Percentiles rank a stretch among this genome's conserved stretches.
Evolutionary conservation across 495 filamentous ascomycete genomes (phyloP).

Genomic region (Penicillium maclennaniae): DNA sequence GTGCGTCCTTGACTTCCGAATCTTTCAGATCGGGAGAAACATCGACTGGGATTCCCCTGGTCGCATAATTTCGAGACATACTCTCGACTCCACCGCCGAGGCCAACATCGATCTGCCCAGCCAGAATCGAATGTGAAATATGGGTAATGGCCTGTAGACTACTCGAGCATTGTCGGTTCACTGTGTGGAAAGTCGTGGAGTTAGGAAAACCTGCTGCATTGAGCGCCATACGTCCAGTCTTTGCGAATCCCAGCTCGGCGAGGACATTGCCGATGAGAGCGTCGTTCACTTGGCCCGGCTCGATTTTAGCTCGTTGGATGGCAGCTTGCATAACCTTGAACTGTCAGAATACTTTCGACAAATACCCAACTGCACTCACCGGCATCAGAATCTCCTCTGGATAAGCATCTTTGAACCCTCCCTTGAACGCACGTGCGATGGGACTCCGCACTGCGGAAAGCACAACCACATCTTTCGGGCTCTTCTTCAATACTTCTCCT

Average conservation of each 20-base stretch:
- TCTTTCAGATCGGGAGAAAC: slow-evolving; percentile 58
- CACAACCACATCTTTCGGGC: slow-evolving; percentile 81
- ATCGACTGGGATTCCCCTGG: slow-evolving; percentile 65
- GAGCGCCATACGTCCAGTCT: slow-evolving; percentile 74
- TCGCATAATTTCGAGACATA: slow-evolving; percentile 67
- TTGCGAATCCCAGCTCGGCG: slow-evolving; percentile 74
- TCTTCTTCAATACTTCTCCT: slow-evolving; percentile 18
- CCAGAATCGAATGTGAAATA: slow-evolving; percentile 72
- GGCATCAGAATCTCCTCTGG: slow-evolving; percentile 75
- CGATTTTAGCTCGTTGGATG: slow-evolving; percentile 47
- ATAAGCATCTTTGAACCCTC: slow-evolving; percentile 81
- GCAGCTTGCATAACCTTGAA: slow-evolving; percentile 35
- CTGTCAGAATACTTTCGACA: background rate
- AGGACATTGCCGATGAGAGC: slow-evolving; percentile 76
- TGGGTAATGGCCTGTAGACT: slow-evolving; percentile 84
- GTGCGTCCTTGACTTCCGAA: slow-evolving; percentile 58
- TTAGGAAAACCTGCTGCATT: slow-evolving; percentile 86
- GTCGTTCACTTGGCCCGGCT: slow-evolving; percentile 60
- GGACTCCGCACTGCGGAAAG: slow-evolving; percentile 72
- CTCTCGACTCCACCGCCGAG: slow-evolving; percentile 76
- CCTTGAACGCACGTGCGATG: slow-evolving; percentile 66
- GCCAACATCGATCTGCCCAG: slow-evolving; percentile 73
- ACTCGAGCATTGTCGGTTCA: slow-evolving; percentile 87
- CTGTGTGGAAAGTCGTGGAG: slow-evolving; percentile 64
- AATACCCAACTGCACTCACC: slow-evolving; percentile 21